Evolutionary conservation across 2,329 filamentous ascomycete species (phyloP).

Genomic region (Pseudomassariella vexata): DNA sequence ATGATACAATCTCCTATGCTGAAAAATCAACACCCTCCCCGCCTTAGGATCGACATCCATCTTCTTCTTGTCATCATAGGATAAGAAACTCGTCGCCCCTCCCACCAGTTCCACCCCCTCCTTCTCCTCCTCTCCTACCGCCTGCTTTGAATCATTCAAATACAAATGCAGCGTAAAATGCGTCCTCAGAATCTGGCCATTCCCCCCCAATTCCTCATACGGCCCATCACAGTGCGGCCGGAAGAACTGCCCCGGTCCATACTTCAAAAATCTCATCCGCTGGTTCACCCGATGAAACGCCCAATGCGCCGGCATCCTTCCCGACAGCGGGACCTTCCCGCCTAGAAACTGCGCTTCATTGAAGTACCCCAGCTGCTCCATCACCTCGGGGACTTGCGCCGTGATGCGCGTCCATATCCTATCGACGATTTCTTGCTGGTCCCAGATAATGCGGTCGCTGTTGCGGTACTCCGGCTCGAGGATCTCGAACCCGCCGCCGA

Average conservation of each 20-base stretch:
- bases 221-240: conserved; percentile 62
- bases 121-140: conserved; percentile 24
- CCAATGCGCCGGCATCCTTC: conserved; percentile 23
- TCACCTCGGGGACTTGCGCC: conserved; percentile 32
- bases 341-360: conserved; percentile 26
- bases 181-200: conserved; percentile 37
- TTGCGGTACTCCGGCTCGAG: conserved; percentile 55
- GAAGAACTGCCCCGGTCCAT: conserved; percentile 68
- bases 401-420: conserved; percentile 60
- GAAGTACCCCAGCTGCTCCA: conserved; percentile 30
- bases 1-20: conserved; percentile 46
- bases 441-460: conserved; percentile 74
- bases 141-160: conserved; percentile 42
- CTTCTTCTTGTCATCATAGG: conserved; percentile 31
- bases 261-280: conserved; percentile 69
- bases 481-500: conserved; percentile 55
- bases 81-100: conserved; percentile 51
- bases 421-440: conserved; percentile 54
- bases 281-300: conserved; percentile 57
- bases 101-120: conserved; percentile 33
- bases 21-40: conserved; percentile 55
- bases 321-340: conserved; percentile 27
- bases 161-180: conserved; percentile 53
- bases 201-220: conserved; percentile 47
- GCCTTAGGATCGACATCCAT: conserved; percentile 50